Conservation (phyloP, 2,329 filamentous ascomycete species). For the Phyllosticta citriasiana region DNA sequence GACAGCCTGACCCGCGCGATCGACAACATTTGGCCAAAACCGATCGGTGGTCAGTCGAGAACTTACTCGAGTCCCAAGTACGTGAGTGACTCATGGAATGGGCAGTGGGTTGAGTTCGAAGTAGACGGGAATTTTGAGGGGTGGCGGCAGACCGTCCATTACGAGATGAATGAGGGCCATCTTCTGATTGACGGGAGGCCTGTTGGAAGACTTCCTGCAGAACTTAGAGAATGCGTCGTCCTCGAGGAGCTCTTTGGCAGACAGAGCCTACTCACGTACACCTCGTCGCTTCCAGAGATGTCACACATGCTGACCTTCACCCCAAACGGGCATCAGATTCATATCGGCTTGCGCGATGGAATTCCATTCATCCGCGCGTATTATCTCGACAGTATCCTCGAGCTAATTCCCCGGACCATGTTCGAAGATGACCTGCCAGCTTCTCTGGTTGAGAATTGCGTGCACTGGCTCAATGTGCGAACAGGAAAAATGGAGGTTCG, state of each 20-base stretch:
- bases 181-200: conserved; percentile 40
- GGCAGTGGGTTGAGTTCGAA: not conserved
- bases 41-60: conserved; percentile 12
- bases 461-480: conserved; percentile 50
- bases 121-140: conserved; percentile 8
- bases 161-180: conserved; percentile 38
- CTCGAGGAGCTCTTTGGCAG: conserved; percentile 46
- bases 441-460: conserved; percentile 40
- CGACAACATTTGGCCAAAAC: conserved; percentile 33
- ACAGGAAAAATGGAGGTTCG: conserved; percentile 43
- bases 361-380: conserved; percentile 36
- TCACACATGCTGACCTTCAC: conserved; percentile 35
- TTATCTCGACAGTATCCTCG: conserved; percentile 18
- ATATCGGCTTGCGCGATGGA: conserved; percentile 42
- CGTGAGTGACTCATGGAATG: conserved; percentile 9
- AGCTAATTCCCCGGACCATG: conserved; percentile 23
- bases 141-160: conserved; percentile 29
- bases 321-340: conserved; percentile 36
- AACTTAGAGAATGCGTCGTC: conserved; percentile 35
- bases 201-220: conserved; percentile 43
- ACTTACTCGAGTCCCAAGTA: conserved; percentile 16
- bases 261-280: conserved; percentile 41
- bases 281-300: conserved; percentile 46
- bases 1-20: conserved; percentile 28
- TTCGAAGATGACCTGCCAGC: conserved; percentile 41